These are phyloP conservation scores for Dactylellina drechsleri DNA, from an alignment of 2,329 filamentous ascomycete species.

Conservation along the genomic window DNA sequence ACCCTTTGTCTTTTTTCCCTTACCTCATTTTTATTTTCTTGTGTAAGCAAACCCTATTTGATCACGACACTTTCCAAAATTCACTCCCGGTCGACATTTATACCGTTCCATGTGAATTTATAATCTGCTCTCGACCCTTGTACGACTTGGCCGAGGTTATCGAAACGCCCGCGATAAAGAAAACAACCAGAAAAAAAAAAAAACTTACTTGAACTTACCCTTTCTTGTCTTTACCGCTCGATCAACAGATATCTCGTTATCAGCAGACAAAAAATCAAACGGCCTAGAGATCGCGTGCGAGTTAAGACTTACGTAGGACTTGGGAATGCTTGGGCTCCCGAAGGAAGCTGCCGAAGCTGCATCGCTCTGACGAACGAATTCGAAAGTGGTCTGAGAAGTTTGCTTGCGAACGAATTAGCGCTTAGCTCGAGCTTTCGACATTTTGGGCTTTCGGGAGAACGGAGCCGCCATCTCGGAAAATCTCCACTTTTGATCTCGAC, in stretches of 20 bases:
- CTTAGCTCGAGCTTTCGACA: constrained; percentile 43
- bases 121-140: background rate
- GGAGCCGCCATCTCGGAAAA: constrained; percentile 44
- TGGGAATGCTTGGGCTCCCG: constrained; percentile 29
- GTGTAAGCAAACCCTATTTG: too few relatives aligned
- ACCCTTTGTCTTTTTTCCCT: constrained; percentile 26
- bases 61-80: constrained; percentile 11
- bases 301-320: constrained; percentile 13
- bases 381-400: constrained; percentile 54
- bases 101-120: constrained; percentile 31
- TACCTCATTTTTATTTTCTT: background rate
- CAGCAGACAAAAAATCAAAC: background rate
- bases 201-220: constrained; percentile 13
- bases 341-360: constrained; percentile 41
- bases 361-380: constrained; percentile 36
- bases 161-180: background rate
- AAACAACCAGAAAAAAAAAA: constrained; percentile 4
- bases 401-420: constrained; percentile 18
- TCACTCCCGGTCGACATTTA: constrained; percentile 16
- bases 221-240: constrained; percentile 28
- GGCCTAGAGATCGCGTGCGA: constrained; percentile 42
- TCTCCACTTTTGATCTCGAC: constrained; percentile 37
- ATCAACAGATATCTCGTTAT: constrained; percentile 31
- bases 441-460: constrained; percentile 49
- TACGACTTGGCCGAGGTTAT: constrained; percentile 45